Percentiles rank a stretch among this genome's conserved stretches.
Evolutionary conservation across 1,284 basidiomycete species (phyloP).

Genomic region (Termitomyces sp.): DNA sequence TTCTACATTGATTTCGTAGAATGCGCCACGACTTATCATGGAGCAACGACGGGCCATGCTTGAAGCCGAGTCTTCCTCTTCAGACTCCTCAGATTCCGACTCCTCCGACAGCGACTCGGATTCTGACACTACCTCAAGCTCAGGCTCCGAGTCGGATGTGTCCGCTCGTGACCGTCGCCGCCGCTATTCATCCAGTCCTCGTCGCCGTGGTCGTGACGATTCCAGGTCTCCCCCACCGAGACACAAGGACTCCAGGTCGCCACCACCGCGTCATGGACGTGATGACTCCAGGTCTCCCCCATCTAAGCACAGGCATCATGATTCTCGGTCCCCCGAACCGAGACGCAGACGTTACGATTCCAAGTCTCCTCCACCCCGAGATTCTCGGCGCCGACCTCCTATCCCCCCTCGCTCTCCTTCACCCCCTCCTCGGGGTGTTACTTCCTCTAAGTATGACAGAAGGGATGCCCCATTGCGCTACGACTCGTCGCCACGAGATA

Average conservation of each 20-base stretch:
- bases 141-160: slow-evolving; percentile 17
- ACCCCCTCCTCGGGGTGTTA: slow-evolving; percentile 6
- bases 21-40: slow-evolving; percentile 87
- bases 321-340: slow-evolving; percentile 15
- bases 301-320: slow-evolving; percentile 23
- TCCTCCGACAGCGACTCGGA: slow-evolving; percentile 32
- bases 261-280: slow-evolving; percentile 23
- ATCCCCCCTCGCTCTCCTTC: slow-evolving; percentile 19
- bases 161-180: slow-evolving; percentile 21
- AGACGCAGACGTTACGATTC: slow-evolving; percentile 24
- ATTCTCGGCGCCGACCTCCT: slow-evolving; percentile 18
- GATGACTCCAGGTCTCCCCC: slow-evolving; percentile 28
- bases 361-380: slow-evolving; percentile 22
- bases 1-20: slow-evolving; percentile 39
- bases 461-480: slow-evolving; percentile 5
- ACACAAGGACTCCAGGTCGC: slow-evolving; percentile 27
- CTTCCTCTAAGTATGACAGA: neutral
- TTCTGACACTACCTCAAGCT: slow-evolving; percentile 26
- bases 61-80: slow-evolving; percentile 68
- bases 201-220: slow-evolving; percentile 29
- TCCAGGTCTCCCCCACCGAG: slow-evolving; percentile 26
- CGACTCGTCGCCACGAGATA: neutral
- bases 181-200: slow-evolving; percentile 27
- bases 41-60: slow-evolving; percentile 86
- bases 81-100: slow-evolving; percentile 35